phyloP scores from a whole-genome alignment of 2,329 filamentous ascomycete genomes.

The Rugonectria rugulosa region DNA sequence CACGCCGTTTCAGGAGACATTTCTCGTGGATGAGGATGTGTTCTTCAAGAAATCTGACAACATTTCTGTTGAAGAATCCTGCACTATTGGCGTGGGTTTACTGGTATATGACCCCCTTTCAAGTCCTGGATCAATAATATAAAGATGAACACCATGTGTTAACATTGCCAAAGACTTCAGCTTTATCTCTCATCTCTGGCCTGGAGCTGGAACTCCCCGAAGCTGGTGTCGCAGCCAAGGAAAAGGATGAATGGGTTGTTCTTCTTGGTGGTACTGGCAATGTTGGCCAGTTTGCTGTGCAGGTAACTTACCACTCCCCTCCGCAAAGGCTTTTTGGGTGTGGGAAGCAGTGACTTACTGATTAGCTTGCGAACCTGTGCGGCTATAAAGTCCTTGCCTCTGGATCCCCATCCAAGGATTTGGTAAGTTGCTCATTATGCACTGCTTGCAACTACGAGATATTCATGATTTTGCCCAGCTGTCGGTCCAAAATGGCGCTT shows the following conservation, averaged over 20 bases:
- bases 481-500: constrained; percentile 40
- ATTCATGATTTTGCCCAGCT: constrained; percentile 25
- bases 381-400: constrained; percentile 49
- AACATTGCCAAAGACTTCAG: constrained; percentile 41
- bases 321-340: not conserved
- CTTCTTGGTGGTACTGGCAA: constrained; percentile 45
- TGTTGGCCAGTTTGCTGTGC: constrained; percentile 46
- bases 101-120: constrained; percentile 33
- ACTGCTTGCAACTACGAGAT: not conserved
- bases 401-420: constrained; percentile 42
- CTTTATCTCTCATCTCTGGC: constrained; percentile 42
- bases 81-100: constrained; percentile 46
- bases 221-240: constrained; percentile 10
- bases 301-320: constrained; percentile 23
- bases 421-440: constrained; percentile 23
- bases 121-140: not conserved
- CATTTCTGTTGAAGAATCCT: constrained; percentile 40
- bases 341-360: not conserved
- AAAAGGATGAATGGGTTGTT: constrained; percentile 46
- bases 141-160: not conserved
- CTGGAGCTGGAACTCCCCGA: constrained; percentile 35
- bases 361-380: constrained; percentile 43
- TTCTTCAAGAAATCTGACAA: constrained; percentile 41
- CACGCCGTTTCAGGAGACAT: constrained; percentile 48
- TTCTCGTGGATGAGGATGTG: constrained; percentile 46